Conservation (phyloP, 805 yeast genomes). For the Priceomyces fermenticarens region DNA sequence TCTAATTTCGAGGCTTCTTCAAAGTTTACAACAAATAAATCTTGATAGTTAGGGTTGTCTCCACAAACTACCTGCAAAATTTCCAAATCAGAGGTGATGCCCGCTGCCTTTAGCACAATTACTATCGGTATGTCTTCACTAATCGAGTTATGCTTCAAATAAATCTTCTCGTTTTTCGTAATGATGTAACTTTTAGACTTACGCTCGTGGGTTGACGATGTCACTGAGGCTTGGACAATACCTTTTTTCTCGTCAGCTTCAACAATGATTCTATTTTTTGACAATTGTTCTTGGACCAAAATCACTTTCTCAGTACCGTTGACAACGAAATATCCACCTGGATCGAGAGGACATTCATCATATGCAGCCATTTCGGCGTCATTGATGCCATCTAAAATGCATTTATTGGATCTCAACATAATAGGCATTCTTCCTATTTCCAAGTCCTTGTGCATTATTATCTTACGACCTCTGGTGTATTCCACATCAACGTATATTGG, state of each 20-base stretch:
- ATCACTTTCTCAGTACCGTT: conserved; percentile 98
- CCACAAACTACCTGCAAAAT: conserved; percentile 95
- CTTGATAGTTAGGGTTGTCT: conserved; percentile 82
- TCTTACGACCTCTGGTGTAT: conserved; percentile 91
- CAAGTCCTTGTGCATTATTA: conserved; percentile 82
- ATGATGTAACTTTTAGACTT: conserved; percentile 96
- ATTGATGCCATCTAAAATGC: conserved; percentile 75
- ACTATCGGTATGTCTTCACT: conserved; percentile 95
- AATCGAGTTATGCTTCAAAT: conserved; percentile 91
- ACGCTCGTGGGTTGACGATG: conserved; percentile 97
- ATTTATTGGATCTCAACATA: conserved; percentile 91
- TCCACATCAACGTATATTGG: conserved; percentile 97
- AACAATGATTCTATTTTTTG: conserved; percentile 95
- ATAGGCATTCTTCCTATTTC: conserved; percentile 99
- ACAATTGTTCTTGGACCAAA: conserved; percentile 92
- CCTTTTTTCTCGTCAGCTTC: conserved; percentile 95
- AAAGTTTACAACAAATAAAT: conserved; percentile 85
- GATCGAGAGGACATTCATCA: conserved; percentile 95
- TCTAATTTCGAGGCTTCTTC: conserved; percentile 89
- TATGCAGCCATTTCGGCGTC: conserved; percentile 83
- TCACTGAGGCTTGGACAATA: conserved; percentile 95
- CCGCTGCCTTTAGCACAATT: conserved; percentile 90
- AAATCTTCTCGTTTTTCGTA: conserved; percentile 85
- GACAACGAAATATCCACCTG: conserved; percentile 97
- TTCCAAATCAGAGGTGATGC: conserved; percentile 87